phyloP scores from a whole-genome alignment of 2,329 filamentous ascomycete species.

The Aureobasidium sp. region DNA sequence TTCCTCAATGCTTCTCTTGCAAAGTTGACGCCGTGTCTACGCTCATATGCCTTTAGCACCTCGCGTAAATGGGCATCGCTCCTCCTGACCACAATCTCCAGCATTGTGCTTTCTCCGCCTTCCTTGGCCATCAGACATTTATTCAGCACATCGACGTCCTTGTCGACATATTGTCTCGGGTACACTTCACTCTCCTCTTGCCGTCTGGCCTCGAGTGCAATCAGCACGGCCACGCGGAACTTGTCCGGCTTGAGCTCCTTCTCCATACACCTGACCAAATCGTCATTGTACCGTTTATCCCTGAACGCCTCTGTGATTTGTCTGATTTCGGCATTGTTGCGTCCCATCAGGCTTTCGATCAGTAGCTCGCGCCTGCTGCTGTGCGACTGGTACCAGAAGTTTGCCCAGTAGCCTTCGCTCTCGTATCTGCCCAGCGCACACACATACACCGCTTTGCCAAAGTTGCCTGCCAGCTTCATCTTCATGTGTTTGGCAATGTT shows the following conservation, averaged over 20 bases:
- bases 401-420: constrained; percentile 94
- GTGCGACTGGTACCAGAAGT: constrained; percentile 92
- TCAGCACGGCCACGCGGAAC: constrained; percentile 80
- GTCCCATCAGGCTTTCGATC: constrained; percentile 88
- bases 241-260: constrained; percentile 92
- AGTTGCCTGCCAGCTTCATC: constrained; percentile 65
- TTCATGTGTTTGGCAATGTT: constrained; percentile 84
- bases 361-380: constrained; percentile 78
- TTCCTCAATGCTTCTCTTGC: constrained; percentile 80
- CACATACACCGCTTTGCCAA: constrained; percentile 88
- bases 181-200: constrained; percentile 70
- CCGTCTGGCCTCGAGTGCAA: constrained; percentile 72
- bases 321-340: constrained; percentile 78
- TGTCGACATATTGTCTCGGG: constrained; percentile 49
- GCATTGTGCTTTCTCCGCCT: constrained; percentile 82
- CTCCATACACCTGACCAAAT: constrained; percentile 76
- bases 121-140: constrained; percentile 62
- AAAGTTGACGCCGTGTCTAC: constrained; percentile 70
- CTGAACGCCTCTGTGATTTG: constrained; percentile 82
- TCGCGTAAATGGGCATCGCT: constrained; percentile 78
- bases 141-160: constrained; percentile 68
- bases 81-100: constrained; percentile 71
- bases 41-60: constrained; percentile 70
- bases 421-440: constrained; percentile 87
- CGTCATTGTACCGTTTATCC: constrained; percentile 86